Evolutionary conservation across 1,284 basidiomycete species (phyloP), one percentile per base, ranked within the genome.

Genomic region (Sanghuangporus sanghuang): DNA sequence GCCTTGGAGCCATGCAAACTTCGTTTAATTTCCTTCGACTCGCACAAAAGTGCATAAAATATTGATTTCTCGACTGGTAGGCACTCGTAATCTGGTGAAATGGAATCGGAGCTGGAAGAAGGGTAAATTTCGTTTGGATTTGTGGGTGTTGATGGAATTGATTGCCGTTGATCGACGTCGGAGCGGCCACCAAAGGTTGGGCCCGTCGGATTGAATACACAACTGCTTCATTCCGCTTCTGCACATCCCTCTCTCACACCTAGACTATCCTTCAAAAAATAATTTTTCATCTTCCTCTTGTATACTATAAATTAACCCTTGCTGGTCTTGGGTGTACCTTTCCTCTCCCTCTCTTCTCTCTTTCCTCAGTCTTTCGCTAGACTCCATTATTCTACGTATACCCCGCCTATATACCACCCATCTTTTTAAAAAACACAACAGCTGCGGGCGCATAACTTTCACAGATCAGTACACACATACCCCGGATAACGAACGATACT

Each of bases 151-250:
- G 50, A 52, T 52, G 18, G 2, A 7, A 8, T 54, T 36, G 53
- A 54, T 54, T n/a, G 53, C 6, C 53, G 53, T 38, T 36, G 53
- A 54, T 52, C 49, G 53, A 54, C 53, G 16, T 7, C 32, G 16
- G 44, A 16, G 53, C 53, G 32, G 53, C 35, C 53, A 36, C 32
- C 12, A 12, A n/a, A 32, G 14, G 9, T 49, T 21, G 48, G 35
- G 5, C 14, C 21, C 32, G 27, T 32, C 16, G 27, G 32, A 54
- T 36, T 36, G 32, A 16, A 16, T 38, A n/a, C 4, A 6, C 35
- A 5, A 6, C 53, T 54, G n/a, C 53, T 38, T 38, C 53, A 54
- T 54, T 54, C 53, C 53, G 53, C 53, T 36, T 54, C 53, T 54
- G 53, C 53, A 49, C 53, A 9, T 27, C 16, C 36, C 27, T 52